Evolutionary conservation across 768 basidiomycete genomes (phyloP).

Genomic region (Phaeotremella fagi): DNA sequence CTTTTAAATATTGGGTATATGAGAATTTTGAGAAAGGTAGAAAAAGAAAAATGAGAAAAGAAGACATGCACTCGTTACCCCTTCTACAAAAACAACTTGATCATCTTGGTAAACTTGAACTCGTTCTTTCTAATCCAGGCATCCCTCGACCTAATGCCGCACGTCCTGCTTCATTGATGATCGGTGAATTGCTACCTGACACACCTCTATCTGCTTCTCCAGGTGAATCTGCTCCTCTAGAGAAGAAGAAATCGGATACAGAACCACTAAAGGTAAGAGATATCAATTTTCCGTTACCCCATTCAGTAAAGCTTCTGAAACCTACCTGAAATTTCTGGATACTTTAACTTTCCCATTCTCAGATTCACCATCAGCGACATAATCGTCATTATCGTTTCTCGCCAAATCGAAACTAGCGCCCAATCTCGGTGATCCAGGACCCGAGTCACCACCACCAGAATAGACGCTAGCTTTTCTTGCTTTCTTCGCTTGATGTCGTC

Average conservation of each 20-base stretch:
- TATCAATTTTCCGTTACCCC: too few relatives aligned
- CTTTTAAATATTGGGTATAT: too few relatives aligned
- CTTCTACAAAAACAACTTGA: too few relatives aligned
- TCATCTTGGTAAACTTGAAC: background rate
- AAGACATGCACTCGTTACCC: too few relatives aligned
- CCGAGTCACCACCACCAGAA: conserved; percentile 27
- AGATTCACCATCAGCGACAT: conserved; percentile 32
- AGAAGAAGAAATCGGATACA: conserved; percentile 48
- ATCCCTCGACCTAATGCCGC: background rate
- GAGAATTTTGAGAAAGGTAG: too few relatives aligned
- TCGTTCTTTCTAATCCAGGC: background rate
- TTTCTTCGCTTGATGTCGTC: conserved; percentile 39
- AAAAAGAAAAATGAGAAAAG: too few relatives aligned
- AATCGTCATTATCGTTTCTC: conserved; percentile 24
- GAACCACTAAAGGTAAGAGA: conserved; percentile 30
- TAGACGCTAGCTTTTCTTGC: conserved; percentile 27
- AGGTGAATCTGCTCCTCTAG: conserved; percentile 15
- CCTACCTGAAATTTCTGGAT: conserved; percentile 45
- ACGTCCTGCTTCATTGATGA: background rate
- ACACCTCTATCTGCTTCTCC: background rate
- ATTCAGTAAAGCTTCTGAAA: too few relatives aligned
- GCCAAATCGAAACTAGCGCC: conserved; percentile 27
- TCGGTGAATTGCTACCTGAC: background rate
- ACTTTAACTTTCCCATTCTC: conserved; percentile 47
- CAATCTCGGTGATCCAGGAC: conserved; percentile 29